Base-by-base conservation (phyloP, 305 asterid species). In the Fraxinus angustifolia region DNA sequence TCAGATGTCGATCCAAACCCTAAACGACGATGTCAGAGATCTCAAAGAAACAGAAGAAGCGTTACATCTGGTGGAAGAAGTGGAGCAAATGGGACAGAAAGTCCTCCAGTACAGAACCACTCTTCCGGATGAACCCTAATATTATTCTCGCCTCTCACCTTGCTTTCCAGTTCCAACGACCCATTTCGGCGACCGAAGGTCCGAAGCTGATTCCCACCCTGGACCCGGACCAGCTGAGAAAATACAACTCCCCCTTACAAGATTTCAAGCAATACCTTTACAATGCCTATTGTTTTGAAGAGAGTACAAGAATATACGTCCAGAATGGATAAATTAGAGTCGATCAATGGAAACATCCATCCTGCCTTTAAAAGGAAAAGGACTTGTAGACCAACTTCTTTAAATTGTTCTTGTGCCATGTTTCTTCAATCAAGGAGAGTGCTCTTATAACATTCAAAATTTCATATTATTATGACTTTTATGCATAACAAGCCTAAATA, bases 301-400 rank as follows among this genome's bases (percentile, higher is more conserved):
- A 91, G 93, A 88, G 87, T 90, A 92, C 91, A 92, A 83, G 96
- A 91, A 75, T 91, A 80, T 79, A 89, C 89, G 90, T 81, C 62
- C 17, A 89, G 85, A 89, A 91, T 92, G 36, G 91, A 91, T 86
- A 86, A 88, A 78, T 82, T 91, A 72, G 91, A 89, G 68, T 88
- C 95, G 0, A 73, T 83, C 62, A 80, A 81, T n/a, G 84, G 79
- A 75, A 65, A 86, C 79, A 90, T 92, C 76, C 91, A 87, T 80
- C 95, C 93, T 2, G 94, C 85, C 79, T 94, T 96, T 76, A 89
- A 92, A 90, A 85, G 92, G 86, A 94, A 90, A 84, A 76, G 87
- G 65, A 81, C 81, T 33, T 74, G 68, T 87, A 90, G 84, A 90
- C 77, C 36, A 31, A 62, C 38, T 77, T 53, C 42, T 10, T 75